Evolutionary conservation across 1,284 basidiomycete species (phyloP).

Genomic region (Phylloporus gajari): DNA sequence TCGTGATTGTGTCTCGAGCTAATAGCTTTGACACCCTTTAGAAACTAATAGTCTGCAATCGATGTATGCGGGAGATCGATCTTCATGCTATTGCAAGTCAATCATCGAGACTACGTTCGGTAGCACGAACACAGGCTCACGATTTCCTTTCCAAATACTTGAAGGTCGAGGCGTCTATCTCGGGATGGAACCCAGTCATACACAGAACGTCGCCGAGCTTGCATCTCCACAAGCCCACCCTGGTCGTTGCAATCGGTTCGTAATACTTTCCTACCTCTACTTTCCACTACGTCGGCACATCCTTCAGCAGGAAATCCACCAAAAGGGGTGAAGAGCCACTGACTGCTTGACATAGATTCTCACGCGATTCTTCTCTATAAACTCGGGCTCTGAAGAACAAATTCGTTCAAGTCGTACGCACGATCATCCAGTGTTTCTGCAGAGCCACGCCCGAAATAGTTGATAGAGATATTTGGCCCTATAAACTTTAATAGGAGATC

Average conservation of each 20-base stretch:
- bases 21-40: slow-evolving; percentile 3
- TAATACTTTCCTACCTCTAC: slow-evolving; percentile 34
- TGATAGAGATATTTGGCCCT: neutral
- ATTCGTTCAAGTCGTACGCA: neutral
- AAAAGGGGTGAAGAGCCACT: neutral
- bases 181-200: slow-evolving; percentile 28
- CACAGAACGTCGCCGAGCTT: slow-evolving; percentile 31
- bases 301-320: neutral
- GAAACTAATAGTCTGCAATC: slow-evolving; percentile 23
- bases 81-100: slow-evolving; percentile 12
- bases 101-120: neutral
- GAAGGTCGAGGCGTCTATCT: slow-evolving; percentile 1
- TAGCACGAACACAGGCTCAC: too few relatives aligned
- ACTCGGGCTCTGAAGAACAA: neutral
- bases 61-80: slow-evolving; percentile 15
- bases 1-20: slow-evolving; percentile 8
- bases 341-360: neutral
- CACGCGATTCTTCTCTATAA: neutral
- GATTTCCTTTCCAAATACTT: too few relatives aligned
- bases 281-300: slow-evolving; percentile 17
- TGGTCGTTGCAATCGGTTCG: slow-evolving; percentile 32
- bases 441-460: neutral
- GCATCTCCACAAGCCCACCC: slow-evolving; percentile 39
- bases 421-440: too few relatives aligned
- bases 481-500: neutral